Conservation (phyloP, 2,329 filamentous ascomycete genomes). For the Coniochaeta hoffmannii region DNA sequence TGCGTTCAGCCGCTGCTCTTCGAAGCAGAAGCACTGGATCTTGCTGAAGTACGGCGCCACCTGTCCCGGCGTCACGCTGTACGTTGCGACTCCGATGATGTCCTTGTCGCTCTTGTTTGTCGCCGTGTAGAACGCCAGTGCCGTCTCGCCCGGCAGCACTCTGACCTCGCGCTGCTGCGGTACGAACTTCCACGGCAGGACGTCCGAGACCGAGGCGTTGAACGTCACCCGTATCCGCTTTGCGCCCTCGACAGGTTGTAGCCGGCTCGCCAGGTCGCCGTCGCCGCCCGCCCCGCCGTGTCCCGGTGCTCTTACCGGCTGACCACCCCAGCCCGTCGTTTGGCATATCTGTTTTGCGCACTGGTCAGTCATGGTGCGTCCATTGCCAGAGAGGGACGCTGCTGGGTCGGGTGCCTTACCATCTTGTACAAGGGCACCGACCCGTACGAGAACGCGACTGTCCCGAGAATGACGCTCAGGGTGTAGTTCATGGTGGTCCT, state of each 20-base stretch:
- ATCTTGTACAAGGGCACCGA: constrained; percentile 85
- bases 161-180: constrained; percentile 96
- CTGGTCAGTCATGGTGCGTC: not conserved
- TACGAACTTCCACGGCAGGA: constrained; percentile 94
- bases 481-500: constrained; percentile 64
- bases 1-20: constrained; percentile 88
- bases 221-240: constrained; percentile 92
- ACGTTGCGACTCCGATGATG: constrained; percentile 96
- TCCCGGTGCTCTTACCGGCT: constrained; percentile 75
- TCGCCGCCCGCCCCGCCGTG: constrained; percentile 44
- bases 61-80: constrained; percentile 92
- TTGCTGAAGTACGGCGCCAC: constrained; percentile 98
- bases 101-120: constrained; percentile 86
- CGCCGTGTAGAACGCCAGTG: constrained; percentile 93
- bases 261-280: constrained; percentile 64
- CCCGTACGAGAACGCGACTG: constrained; percentile 73
- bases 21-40: constrained; percentile 99
- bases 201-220: constrained; percentile 89
- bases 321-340: constrained; percentile 85
- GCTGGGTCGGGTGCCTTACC: constrained; percentile 43
- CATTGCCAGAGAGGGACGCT: not conserved
- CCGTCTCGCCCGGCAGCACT: constrained; percentile 92
- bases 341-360: constrained; percentile 58
- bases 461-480: constrained; percentile 69
- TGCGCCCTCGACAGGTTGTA: constrained; percentile 72